phyloP scores from a whole-genome alignment of 805 yeast genomes.

The Ascoidea asiatica region DNA sequence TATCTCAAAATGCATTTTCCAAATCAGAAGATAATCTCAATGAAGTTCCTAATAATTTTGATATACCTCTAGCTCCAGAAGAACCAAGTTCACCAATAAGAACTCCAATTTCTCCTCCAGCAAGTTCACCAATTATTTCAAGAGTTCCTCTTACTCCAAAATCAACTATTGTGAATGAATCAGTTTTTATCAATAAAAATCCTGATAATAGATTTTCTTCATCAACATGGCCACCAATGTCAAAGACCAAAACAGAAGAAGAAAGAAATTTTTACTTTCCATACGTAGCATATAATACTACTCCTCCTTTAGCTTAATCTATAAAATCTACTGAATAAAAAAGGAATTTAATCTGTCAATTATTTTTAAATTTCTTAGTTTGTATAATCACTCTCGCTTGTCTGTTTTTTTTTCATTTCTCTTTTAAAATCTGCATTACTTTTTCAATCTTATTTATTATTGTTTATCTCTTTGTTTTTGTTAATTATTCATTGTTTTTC shows the following conservation, averaged over 20 bases:
- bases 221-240: background rate
- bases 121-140: background rate
- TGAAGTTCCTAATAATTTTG: background rate
- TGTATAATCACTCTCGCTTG: background rate
- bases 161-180: background rate
- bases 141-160: background rate
- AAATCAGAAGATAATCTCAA: too few relatives aligned
- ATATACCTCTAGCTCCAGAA: background rate
- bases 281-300: background rate
- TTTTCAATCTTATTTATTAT: too few relatives aligned
- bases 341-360: background rate
- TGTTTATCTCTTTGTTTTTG: too few relatives aligned
- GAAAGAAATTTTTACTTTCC: background rate
- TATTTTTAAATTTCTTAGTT: too few relatives aligned
- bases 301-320: background rate
- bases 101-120: background rate
- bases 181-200: too few relatives aligned
- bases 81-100: background rate
- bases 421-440: too few relatives aligned
- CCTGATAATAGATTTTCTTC: background rate
- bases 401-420: background rate
- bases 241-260: background rate
- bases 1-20: too few relatives aligned
- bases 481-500: too few relatives aligned
- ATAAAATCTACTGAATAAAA: background rate